Evolutionary conservation across 148 eudicot species (phyloP), one percentile per base, ranked within the genome.

Genomic region (Tetragonia tetragonoides): DNA sequence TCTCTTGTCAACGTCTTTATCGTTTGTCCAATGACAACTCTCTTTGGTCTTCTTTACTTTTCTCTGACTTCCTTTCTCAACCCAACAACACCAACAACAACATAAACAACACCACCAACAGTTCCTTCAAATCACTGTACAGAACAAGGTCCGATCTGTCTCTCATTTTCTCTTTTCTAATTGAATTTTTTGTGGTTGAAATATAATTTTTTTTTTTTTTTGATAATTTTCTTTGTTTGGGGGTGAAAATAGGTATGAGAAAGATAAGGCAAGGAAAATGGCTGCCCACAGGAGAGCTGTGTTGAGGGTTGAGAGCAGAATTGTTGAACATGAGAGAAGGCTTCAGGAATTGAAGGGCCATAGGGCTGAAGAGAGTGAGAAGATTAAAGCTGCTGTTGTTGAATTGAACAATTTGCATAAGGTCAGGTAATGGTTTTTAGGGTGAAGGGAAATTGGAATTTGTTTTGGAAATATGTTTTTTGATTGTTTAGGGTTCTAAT

Each of bases 281-380:
- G 88, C 89, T 11, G 90, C 91, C 11, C 90, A 87, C 66, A 74
- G 64, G 44, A 83, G 98, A 75, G 92, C 87, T 59, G 91, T 94
- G 57, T 73, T 90, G 68, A 87, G 97, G 70, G 74, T 90, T 1
- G 98, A 94, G 86, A 89, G 97, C 74, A 80, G 79, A 61, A 83
- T 94, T 67, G 80, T 80, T 3, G 89, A 87, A 81, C 82, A 81
- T 74, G 73, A 77, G 3, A 86, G 88, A 70, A 86, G 81, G 80
- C 68, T 94, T 75, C 80, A 70, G 57, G 87, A 85, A 66, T 80
- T 94, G 34, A 44, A 71, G 70, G 68, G 5, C 64, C 79, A 68
- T 64, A 64, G 76, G 62, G 85, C 24, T 8, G 83, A 85, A 44
- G 98, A 92, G 85, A 80, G 20, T 24, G 83, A 82, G 14, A 92